phyloP scores from a whole-genome alignment of 768 basidiomycete genomes.

The Mycena galericulata region DNA sequence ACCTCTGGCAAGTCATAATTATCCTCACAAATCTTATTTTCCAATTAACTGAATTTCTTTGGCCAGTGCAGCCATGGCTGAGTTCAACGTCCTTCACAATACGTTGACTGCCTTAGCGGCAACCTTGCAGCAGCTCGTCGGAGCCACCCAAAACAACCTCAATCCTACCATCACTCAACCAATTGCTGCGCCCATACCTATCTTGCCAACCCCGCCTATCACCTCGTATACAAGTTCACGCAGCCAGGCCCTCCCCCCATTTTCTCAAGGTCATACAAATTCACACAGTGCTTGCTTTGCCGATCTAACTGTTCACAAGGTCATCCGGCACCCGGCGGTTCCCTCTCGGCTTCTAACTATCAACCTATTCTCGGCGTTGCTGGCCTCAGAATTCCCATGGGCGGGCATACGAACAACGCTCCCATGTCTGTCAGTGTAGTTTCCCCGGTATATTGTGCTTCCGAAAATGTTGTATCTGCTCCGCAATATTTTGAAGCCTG shows the following conservation, averaged over 20 bases:
- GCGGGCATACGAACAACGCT: slow-evolving; percentile 9
- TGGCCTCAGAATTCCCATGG: slow-evolving; percentile 8
- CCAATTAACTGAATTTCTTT: neutral
- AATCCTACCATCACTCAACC: neutral
- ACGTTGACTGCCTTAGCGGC: neutral
- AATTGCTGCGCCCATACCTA: neutral
- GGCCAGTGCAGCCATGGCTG: neutral
- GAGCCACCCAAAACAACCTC: neutral
- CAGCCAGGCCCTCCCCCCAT: slow-evolving; percentile 2
- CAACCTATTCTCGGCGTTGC: slow-evolving; percentile 15
- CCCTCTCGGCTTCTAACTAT: neutral
- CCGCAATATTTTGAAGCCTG: no score
- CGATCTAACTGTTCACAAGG: no score
- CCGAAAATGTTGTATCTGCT: no score
- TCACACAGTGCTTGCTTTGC: no score
- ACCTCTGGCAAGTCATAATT: neutral
- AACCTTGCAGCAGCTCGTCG: neutral
- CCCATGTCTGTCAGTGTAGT: no score
- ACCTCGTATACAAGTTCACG: slow-evolving; percentile 18
- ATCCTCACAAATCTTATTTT: neutral
- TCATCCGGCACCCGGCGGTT: neutral
- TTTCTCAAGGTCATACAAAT: slow-evolving; percentile 5
- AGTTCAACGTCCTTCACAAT: neutral
- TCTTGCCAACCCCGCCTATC: slow-evolving; percentile 3
- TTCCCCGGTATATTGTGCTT: no score